These are phyloP conservation scores for Nakazawaea peltata DNA, from an alignment of 805 yeast genomes.

Conservation along the genomic window DNA sequence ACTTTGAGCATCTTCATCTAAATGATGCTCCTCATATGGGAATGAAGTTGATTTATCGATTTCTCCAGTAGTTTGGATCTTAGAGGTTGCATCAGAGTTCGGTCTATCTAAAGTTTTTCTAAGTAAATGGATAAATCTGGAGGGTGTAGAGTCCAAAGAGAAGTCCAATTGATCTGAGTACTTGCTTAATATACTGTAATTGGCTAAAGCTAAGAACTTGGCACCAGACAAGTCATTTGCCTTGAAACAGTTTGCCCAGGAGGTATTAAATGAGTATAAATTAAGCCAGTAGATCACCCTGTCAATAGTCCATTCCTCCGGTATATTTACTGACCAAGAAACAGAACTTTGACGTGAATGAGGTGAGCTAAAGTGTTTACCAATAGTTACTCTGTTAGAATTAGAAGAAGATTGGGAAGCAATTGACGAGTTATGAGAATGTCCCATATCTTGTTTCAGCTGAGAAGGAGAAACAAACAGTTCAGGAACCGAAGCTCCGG, in stretches of 20 bases:
- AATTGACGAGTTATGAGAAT: slow-evolving; percentile 7
- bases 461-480: neutral
- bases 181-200: slow-evolving; percentile 41
- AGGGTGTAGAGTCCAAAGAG: slow-evolving; percentile 42
- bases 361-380: slow-evolving; percentile 1
- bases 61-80: neutral
- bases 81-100: slow-evolving; percentile 8
- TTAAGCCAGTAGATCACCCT: slow-evolving; percentile 65
- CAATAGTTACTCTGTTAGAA: slow-evolving; percentile 1
- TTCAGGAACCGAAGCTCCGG: neutral
- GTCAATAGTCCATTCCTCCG: slow-evolving; percentile 65
- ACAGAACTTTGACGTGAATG: slow-evolving; percentile 16
- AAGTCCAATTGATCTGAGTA: slow-evolving; percentile 29
- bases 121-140: slow-evolving; percentile 46
- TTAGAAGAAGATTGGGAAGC: slow-evolving; percentile 2
- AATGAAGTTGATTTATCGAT: too few species aligned
- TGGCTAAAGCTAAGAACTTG: slow-evolving; percentile 57
- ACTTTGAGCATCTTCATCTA: slow-evolving; percentile 5
- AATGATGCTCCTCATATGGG: neutral
- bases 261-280: slow-evolving; percentile 54
- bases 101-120: slow-evolving; percentile 33
- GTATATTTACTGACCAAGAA: slow-evolving; percentile 42
- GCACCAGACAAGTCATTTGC: slow-evolving; percentile 52
- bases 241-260: slow-evolving; percentile 66
- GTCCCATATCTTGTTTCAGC: neutral